phyloP scores from a whole-genome alignment of 352 stramenopile species.

The Phytophthora pinifolia region DNA sequence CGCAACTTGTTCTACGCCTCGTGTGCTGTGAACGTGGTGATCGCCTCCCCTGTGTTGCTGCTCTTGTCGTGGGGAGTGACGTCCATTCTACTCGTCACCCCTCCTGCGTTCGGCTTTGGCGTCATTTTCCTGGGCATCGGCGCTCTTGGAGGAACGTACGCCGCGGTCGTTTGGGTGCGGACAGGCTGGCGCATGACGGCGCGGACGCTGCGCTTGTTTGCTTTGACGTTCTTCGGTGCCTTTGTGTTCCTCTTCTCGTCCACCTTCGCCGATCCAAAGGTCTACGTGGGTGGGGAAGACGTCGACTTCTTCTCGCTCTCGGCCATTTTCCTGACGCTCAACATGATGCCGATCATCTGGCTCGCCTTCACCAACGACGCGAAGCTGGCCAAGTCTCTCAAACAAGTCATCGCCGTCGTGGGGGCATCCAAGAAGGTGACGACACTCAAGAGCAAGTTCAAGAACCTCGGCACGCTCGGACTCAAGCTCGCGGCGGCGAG shows the following conservation, averaged over 20 bases:
- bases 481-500: slow-evolving; percentile 73
- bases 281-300: slow-evolving; percentile 63
- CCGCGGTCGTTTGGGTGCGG: slow-evolving; percentile 52
- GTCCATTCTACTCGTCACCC: slow-evolving; percentile 64
- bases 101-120: slow-evolving; percentile 74
- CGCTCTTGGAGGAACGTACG: slow-evolving; percentile 45
- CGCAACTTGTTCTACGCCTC: slow-evolving; percentile 80
- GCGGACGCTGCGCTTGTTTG: slow-evolving; percentile 52
- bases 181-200: slow-evolving; percentile 86
- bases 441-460: slow-evolving; percentile 79
- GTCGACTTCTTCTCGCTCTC: slow-evolving; percentile 83
- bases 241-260: slow-evolving; percentile 83
- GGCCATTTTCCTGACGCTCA: slow-evolving; percentile 79
- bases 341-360: slow-evolving; percentile 91
- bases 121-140: slow-evolving; percentile 75
- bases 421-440: slow-evolving; percentile 77
- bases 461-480: slow-evolving; percentile 74
- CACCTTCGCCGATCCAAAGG: slow-evolving; percentile 76
- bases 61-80: slow-evolving; percentile 77
- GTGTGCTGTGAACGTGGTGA: slow-evolving; percentile 50
- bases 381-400: slow-evolving; percentile 82
- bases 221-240: slow-evolving; percentile 48
- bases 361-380: slow-evolving; percentile 90
- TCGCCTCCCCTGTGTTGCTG: slow-evolving; percentile 57
- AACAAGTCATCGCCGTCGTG: slow-evolving; percentile 77